phyloP scores from a whole-genome alignment of 1,284 basidiomycete species.

The Ceratobasidium sp. region DNA sequence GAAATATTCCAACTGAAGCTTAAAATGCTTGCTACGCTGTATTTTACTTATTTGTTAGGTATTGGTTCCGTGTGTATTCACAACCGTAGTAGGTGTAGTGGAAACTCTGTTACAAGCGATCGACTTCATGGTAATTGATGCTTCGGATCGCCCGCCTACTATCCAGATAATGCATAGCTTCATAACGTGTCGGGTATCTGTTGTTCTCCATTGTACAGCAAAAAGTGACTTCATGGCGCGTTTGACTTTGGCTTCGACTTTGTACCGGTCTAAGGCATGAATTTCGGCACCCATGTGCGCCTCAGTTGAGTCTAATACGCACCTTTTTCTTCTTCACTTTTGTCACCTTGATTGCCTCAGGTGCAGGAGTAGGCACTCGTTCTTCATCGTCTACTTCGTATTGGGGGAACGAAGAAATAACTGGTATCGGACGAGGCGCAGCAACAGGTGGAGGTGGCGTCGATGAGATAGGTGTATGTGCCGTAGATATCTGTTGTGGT shows the following conservation, averaged over 20 bases:
- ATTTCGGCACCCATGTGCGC: not conserved
- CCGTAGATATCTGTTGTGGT: constrained; percentile 56
- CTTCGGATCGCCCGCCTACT: too few relatives aligned
- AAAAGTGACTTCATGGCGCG: not conserved
- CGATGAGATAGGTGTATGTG: constrained; percentile 49
- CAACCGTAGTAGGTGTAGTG: too few relatives aligned
- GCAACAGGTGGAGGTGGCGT: constrained; percentile 53
- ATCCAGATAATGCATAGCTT: too few relatives aligned
- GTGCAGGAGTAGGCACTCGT: constrained; percentile 62
- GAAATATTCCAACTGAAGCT: constrained; percentile 1
- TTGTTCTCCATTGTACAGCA: not conserved
- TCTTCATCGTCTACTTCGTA: constrained; percentile 66
- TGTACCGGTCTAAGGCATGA: not conserved
- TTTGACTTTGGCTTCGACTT: constrained; percentile 25
- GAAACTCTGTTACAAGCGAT: too few relatives aligned
- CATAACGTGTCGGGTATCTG: too few relatives aligned
- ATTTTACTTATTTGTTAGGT: too few relatives aligned
- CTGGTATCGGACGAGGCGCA: constrained; percentile 51
- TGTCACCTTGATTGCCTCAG: constrained; percentile 78
- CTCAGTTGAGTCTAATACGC: not conserved
- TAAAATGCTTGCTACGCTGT: too few relatives aligned
- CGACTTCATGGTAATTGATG: too few relatives aligned
- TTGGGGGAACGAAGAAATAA: constrained; percentile 65
- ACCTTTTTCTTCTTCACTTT: constrained; percentile 73
- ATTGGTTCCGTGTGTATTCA: too few relatives aligned